Evolutionary conservation across 169 alveolate species (phyloP), one percentile per base, ranked within the genome.

Genomic region (Eimeria brunetti): DNA sequence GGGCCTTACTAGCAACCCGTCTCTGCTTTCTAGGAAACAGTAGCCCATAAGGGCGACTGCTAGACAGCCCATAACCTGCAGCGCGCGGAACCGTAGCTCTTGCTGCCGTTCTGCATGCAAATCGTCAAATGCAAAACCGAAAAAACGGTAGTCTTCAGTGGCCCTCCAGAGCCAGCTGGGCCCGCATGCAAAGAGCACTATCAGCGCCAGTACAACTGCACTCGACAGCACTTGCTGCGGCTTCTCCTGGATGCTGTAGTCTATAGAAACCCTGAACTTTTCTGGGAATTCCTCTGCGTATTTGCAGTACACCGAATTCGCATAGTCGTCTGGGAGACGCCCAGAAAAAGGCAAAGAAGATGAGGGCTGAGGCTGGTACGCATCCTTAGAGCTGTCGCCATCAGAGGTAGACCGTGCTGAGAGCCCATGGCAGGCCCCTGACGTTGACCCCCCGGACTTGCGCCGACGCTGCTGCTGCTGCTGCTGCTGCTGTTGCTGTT

Each of bases 1-100:
- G 16, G 97, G 97, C 22, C 96, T 93, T 12, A 95, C 96, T 16
- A 95, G 73, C 71, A 91, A 46, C 33, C 97, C 95, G 44, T 95
- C 97, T 51, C 91, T 80, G 51, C 95, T 71, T 80, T 95, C 96
- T 20, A 95, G 85, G n/a, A 95, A 92, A 24, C 95, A 83, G 89
- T 95, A 95, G 36, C 83, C 33, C 44, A 58, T 27, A 14, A 94
- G 56, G 7, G 73, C 69, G n/a, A 88, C 88, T 18, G 91, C 89
- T 62, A 94, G 38, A 56, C 95, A 71, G 36, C 44, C 71, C 33
- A 91, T 27, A 16, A 88, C 94, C 38, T 76, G 36, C 36, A 44
- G 62, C 5, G 71, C 80, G 62, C 95, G 36, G 64, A 60, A 64
- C 67, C 53, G 53, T 44, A 46, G 62, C 89, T 56, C 90, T 27